Percentiles rank a stretch among this genome's conserved stretches.
phyloP scores from a whole-genome alignment of 163 green algal species.

The Scenedesmus sp. region DNA sequence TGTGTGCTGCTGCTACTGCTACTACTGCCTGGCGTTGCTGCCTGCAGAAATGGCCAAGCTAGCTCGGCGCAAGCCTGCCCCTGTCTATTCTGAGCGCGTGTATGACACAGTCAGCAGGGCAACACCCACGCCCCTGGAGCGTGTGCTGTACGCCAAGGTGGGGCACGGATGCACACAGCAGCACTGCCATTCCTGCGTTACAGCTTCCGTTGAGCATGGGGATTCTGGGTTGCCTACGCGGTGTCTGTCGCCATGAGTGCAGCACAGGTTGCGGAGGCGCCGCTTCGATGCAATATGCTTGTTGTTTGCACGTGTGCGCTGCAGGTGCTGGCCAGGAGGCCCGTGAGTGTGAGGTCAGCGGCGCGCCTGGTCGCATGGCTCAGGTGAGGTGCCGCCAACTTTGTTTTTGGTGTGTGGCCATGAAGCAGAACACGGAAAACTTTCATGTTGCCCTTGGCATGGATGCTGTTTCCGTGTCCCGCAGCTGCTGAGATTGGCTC shows the following conservation, averaged over 20 bases:
- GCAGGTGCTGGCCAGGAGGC: conserved; percentile 54
- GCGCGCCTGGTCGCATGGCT: conserved; percentile 57
- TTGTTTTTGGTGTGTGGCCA: not conserved
- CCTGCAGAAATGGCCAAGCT: conserved; percentile 61
- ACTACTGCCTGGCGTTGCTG: conserved; percentile 15
- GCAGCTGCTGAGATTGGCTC: not conserved
- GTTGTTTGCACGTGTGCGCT: not conserved
- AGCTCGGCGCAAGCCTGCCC: conserved; percentile 59
- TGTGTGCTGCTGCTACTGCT: not conserved
- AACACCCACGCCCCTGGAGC: conserved; percentile 62
- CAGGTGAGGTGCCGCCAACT: not conserved
- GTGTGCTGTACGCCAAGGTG: conserved; percentile 61
- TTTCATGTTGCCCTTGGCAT: too few species aligned
- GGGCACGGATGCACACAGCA: not conserved
- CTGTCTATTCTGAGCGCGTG: conserved; percentile 68
- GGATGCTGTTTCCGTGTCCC: not conserved
- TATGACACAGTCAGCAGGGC: conserved; percentile 66
- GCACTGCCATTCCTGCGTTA: not conserved
- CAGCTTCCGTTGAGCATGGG: not conserved
- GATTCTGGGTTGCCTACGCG: not conserved
- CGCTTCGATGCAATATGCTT: too few species aligned
- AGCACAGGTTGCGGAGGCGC: too few species aligned
- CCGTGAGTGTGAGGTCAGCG: conserved; percentile 60
- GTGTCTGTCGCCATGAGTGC: not conserved
- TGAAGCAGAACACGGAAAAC: too few species aligned